These are phyloP conservation scores for Euphorbia peplus DNA, from an alignment of 345 rosid genomes.

Conservation along the genomic window DNA sequence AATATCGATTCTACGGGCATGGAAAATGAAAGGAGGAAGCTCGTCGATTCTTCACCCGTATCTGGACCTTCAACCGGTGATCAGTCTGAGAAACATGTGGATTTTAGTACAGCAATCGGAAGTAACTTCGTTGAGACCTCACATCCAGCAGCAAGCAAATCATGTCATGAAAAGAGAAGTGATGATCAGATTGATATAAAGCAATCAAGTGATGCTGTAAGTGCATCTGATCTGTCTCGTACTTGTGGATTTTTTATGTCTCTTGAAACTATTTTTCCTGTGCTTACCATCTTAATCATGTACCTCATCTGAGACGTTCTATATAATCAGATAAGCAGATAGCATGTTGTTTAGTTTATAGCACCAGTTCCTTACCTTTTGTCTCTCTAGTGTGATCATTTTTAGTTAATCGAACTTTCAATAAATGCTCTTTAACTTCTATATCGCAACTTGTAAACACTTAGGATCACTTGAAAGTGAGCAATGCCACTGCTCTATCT, in stretches of 20 bases:
- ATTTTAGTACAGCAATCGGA: conserved; percentile 18
- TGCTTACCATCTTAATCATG: background rate
- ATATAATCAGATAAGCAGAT: too few relatives aligned
- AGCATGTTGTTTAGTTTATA: too few relatives aligned
- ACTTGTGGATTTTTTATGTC: conserved; percentile 5
- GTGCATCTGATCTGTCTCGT: conserved; percentile 10
- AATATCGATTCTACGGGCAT: conserved; percentile 35
- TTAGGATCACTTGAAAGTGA: conserved; percentile 44
- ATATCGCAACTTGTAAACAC: conserved; percentile 9
- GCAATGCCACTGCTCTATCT: conserved; percentile 40
- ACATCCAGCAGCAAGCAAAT: conserved; percentile 25
- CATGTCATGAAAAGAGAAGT: conserved; percentile 32
- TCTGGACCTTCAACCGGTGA: conserved; percentile 34
- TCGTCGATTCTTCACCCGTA: conserved; percentile 31
- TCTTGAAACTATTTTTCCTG: background rate
- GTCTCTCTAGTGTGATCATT: too few relatives aligned
- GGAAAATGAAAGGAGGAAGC: conserved; percentile 33
- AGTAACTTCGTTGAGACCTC: conserved; percentile 28
- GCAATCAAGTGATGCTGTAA: conserved; percentile 42
- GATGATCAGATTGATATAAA: conserved; percentile 25
- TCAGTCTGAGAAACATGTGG: conserved; percentile 33
- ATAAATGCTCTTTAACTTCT: background rate
- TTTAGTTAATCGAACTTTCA: too few relatives aligned
- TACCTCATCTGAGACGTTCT: background rate
- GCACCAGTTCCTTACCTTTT: too few relatives aligned